Percentiles rank a stretch among this genome's conserved stretches.
Evolutionary conservation across 1,139 yeast genomes (phyloP).

Genomic region (Lodderomyces beijingensis): DNA sequence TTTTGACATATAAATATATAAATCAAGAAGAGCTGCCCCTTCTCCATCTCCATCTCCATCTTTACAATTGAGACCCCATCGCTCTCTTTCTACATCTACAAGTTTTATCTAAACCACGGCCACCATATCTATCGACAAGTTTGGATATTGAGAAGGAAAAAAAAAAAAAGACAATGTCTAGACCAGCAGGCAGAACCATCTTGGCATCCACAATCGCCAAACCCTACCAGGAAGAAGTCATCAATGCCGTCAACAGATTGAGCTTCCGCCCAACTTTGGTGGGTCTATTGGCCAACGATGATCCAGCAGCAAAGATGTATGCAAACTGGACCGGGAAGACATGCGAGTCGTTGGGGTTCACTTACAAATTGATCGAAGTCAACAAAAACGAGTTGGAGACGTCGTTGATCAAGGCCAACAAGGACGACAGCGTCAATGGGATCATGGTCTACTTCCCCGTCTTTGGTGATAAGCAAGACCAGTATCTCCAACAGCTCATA

Average conservation of each 20-base stretch:
- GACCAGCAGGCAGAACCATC: conserved; percentile 69
- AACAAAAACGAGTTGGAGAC: conserved; percentile 83
- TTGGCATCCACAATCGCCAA: conserved; percentile 87
- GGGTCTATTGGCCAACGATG: conserved; percentile 86
- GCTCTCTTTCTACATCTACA: too few species aligned
- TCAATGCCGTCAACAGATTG: conserved; percentile 50
- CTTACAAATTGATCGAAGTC: conserved; percentile 69
- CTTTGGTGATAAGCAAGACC: conserved; percentile 92
- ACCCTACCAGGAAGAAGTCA: conserved; percentile 69
- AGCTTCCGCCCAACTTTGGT: conserved; percentile 67
- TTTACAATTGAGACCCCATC: too few species aligned
- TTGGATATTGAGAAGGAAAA: too few species aligned
- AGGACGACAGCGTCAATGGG: conserved; percentile 74
- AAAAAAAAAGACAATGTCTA: too few species aligned
- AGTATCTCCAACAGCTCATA: conserved; percentile 88
- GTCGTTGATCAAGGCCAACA: conserved; percentile 75
- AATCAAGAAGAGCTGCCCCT: too few species aligned
- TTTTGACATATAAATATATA: too few species aligned
- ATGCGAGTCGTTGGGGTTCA: conserved; percentile 78
- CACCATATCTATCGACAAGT: too few species aligned
- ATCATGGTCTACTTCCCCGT: conserved; percentile 99
- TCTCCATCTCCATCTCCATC: too few species aligned
- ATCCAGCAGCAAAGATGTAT: conserved; percentile 93
- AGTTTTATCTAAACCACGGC: too few species aligned
- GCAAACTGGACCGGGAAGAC: conserved; percentile 97